These are phyloP conservation scores for Priceomyces melissophilus DNA, from an alignment of 805 yeast genomes.

Conservation along the genomic window DNA sequence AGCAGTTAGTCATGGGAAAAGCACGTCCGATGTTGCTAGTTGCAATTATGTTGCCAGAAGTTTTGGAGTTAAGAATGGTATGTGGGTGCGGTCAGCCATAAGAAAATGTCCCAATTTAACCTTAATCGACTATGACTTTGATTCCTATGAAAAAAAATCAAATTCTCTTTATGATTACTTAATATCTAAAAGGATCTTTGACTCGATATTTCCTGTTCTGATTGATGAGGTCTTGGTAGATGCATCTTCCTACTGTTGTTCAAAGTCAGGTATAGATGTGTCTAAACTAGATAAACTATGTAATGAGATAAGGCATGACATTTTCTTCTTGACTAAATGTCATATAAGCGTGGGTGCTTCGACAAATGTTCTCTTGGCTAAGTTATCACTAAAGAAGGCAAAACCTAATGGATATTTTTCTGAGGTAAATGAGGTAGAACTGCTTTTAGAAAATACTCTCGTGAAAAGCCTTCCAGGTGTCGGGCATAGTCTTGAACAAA, in stretches of 20 bases:
- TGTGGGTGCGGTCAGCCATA: conserved; percentile 78
- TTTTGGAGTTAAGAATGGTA: conserved; percentile 80
- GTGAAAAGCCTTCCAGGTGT: conserved; percentile 57
- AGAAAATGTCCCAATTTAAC: conserved; percentile 63
- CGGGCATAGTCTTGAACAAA: conserved; percentile 49
- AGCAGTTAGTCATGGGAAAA: conserved; percentile 63
- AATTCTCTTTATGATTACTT: conserved; percentile 61
- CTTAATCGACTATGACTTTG: conserved; percentile 70
- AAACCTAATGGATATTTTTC: conserved; percentile 71
- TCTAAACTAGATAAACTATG: conserved; percentile 20
- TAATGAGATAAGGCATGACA: conserved; percentile 33
- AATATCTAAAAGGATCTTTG: conserved; percentile 41
- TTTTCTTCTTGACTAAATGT: conserved; percentile 51
- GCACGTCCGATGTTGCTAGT: conserved; percentile 78
- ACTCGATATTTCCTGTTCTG: conserved; percentile 70
- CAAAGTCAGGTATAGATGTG: conserved; percentile 4
- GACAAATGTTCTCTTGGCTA: conserved; percentile 69
- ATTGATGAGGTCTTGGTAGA: conserved; percentile 90
- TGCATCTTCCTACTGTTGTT: conserved; percentile 33
- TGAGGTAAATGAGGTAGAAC: conserved; percentile 14
- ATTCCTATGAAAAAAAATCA: conserved; percentile 65
- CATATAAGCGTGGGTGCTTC: conserved; percentile 81
- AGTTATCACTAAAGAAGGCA: conserved; percentile 65
- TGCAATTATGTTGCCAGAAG: conserved; percentile 85
- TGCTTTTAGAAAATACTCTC: conserved; percentile 33